Conservation (phyloP, 2,329 filamentous ascomycete genomes). For the Colletotrichum destructivum region DNA sequence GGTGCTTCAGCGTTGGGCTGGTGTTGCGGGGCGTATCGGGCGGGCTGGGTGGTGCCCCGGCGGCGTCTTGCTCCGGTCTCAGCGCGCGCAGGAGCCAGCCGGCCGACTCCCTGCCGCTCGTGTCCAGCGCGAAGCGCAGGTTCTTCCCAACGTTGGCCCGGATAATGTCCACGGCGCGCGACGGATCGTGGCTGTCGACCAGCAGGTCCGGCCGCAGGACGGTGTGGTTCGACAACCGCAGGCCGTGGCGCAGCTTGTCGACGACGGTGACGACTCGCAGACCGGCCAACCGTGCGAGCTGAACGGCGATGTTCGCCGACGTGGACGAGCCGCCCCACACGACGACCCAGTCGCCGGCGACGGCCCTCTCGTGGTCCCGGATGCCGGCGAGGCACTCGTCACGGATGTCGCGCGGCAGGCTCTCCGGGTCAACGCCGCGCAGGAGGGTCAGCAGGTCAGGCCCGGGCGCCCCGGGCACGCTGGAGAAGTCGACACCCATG, state of each 20-base stretch:
- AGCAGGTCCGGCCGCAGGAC: slow-evolving; percentile 71
- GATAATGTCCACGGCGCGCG: slow-evolving; percentile 77
- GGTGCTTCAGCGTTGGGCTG: slow-evolving; percentile 62
- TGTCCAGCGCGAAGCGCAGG: slow-evolving; percentile 79
- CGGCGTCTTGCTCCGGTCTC: slow-evolving; percentile 46
- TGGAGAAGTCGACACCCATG: slow-evolving; percentile 76
- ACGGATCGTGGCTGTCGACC: slow-evolving; percentile 77
- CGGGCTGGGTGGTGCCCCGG: slow-evolving; percentile 52
- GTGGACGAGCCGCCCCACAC: slow-evolving; percentile 85
- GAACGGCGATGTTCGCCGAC: slow-evolving; percentile 76
- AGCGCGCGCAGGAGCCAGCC: slow-evolving; percentile 70
- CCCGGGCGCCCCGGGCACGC: slow-evolving; percentile 70
- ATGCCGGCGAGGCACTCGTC: slow-evolving; percentile 75
- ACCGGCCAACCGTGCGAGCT: slow-evolving; percentile 77
- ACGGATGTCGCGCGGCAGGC: slow-evolving; percentile 73
- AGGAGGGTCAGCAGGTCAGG: slow-evolving; percentile 73
- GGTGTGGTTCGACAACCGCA: slow-evolving; percentile 65
- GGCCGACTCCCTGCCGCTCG: slow-evolving; percentile 75
- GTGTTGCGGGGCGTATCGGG: slow-evolving; percentile 54
- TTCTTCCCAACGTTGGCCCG: slow-evolving; percentile 69
- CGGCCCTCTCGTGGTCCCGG: slow-evolving; percentile 65
- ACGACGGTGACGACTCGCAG: slow-evolving; percentile 77
- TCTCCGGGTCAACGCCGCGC: slow-evolving; percentile 58
- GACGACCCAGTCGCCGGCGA: slow-evolving; percentile 77
- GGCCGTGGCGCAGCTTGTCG: slow-evolving; percentile 77